Evolutionary conservation across 768 basidiomycete species (phyloP), one percentile per base, ranked within the genome.

Genomic region (Tylopilus balloui): DNA sequence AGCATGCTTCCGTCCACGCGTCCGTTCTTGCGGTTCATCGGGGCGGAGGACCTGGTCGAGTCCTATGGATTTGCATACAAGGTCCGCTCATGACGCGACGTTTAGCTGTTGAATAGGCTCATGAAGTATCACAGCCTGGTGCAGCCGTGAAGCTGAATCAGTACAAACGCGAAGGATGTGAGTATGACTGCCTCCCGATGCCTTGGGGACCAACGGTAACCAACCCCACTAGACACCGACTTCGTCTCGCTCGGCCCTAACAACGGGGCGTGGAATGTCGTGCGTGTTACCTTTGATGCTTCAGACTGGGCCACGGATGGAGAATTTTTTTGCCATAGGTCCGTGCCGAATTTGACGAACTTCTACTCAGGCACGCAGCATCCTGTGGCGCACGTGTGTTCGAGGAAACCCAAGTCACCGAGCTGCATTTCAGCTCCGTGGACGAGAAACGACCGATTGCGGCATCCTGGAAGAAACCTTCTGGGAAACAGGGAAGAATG

Each of bases 151-250:
- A 48, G 43, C 32, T 55, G 3, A 52, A 52, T 24, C 54, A 52
- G 28, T 43, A 55, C 43, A 55, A 55, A 35, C 45, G 53, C 2
- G 53, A 54, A 51, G 50, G 38, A 38, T 55, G 53, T 55, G 31
- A 2, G 52, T 39, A 12, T 15, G 31, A 17, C 12, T 17, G 8
- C 20, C n/a, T 4, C 13, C 15, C 6, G 31, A 11, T 6, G 31
- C 12, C 2, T 14, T 9, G 9, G 31, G n/a, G n/a, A n/a, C 31
- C 31, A 31, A 13, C 12, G 13, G 2, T 14, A 31, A 31, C 31
- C 12, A 31, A 13, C 5, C 31, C 31, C 31, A 11, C 15, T n/a
- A 55, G 51, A 55, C 10, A 43, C 28, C 2, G 54, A 53, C 19
- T 53, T 55, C 13, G 14, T 40, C 11, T n/a, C 39, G 1, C 11